phyloP scores from a whole-genome alignment of 345 rosid species.

The Bruguiera sexangula region DNA sequence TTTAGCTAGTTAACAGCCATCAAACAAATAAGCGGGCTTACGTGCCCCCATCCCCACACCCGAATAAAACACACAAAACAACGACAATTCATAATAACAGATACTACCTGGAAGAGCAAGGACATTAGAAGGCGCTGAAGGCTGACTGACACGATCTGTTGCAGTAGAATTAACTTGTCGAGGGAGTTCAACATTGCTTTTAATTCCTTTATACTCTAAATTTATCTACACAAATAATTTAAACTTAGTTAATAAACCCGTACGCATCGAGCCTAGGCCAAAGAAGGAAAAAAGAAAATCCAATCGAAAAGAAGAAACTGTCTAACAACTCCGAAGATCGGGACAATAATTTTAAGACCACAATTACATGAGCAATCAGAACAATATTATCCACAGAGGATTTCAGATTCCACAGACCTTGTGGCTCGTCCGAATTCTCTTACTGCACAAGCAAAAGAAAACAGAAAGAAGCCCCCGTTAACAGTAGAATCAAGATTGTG shows the following conservation, averaged over 20 bases:
- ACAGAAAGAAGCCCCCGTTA: background rate
- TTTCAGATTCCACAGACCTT: conserved; percentile 52
- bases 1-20: background rate
- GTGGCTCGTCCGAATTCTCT: conserved; percentile 72
- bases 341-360: no score
- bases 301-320: background rate
- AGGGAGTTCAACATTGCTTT: conserved; percentile 39
- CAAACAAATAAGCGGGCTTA: background rate
- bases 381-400: no score
- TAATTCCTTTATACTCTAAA: conserved; percentile 57
- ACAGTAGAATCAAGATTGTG: background rate
- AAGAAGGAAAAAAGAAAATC: background rate
- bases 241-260: background rate
- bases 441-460: conserved; percentile 44
- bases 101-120: conserved; percentile 72
- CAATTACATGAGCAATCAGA: no score
- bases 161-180: conserved; percentile 34
- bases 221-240: conserved; percentile 41
- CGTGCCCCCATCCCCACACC: no score
- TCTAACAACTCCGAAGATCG: background rate
- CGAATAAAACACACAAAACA: background rate
- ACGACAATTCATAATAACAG: background rate
- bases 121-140: conserved; percentile 42
- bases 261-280: background rate
- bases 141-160: conserved; percentile 27